A percentile compares a stretch with the other conserved stretches of the same genome.
phyloP scores from a whole-genome alignment of 2,329 filamentous ascomycete genomes.

The Talaromyces verruculosus region DNA sequence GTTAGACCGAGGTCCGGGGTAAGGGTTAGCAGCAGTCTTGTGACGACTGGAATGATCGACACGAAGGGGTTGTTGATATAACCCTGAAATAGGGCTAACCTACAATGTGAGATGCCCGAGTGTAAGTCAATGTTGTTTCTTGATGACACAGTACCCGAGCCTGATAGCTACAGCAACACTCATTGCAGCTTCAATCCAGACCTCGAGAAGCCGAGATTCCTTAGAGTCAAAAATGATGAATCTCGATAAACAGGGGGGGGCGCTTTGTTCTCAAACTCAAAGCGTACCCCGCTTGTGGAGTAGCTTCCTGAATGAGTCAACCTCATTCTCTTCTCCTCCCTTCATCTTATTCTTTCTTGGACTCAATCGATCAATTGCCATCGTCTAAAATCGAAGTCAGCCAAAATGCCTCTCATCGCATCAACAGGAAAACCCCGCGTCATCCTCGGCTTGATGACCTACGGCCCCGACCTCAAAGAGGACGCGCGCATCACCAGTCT shows the following conservation, averaged over 20 bases:
- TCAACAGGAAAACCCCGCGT: slow-evolving; percentile 60
- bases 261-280: too few relatives aligned
- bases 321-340: background rate
- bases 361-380: background rate
- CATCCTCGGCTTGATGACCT: slow-evolving; percentile 86
- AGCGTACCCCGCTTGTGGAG: slow-evolving; percentile 3
- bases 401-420: slow-evolving; percentile 39
- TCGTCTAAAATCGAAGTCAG: background rate
- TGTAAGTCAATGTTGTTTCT: background rate
- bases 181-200: background rate
- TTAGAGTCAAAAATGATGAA: background rate
- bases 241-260: background rate
- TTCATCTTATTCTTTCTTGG: background rate
- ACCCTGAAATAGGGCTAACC: background rate
- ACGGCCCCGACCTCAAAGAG: slow-evolving; percentile 62
- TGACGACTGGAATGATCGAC: background rate
- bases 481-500: slow-evolving; percentile 72
- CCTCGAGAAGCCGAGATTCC: background rate
- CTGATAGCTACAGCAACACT: background rate
- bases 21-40: background rate
- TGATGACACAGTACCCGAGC: background rate
- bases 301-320: background rate
- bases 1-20: background rate
- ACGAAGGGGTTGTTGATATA: background rate
- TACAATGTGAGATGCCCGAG: too few relatives aligned